phyloP scores from a whole-genome alignment of 1,284 basidiomycete species.

The Sanghuangporus sanghuang region DNA sequence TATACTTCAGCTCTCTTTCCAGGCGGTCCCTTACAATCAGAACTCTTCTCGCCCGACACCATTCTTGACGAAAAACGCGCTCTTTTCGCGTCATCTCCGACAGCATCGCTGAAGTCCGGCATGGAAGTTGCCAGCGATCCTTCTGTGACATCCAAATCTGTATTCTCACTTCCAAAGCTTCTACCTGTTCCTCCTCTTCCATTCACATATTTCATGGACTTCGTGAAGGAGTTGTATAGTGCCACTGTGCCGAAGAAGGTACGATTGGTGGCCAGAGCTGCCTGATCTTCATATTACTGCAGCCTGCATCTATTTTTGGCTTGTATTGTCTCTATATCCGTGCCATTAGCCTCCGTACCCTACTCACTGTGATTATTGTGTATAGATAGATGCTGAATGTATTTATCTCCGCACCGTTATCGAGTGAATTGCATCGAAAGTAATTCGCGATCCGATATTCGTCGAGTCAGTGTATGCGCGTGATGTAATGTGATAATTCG shows the following conservation, averaged over 20 bases:
- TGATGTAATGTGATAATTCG: background rate
- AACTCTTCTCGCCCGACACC: background rate
- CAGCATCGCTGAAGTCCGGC: background rate
- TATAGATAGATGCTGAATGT: background rate
- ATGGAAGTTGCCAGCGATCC: conserved; percentile 4
- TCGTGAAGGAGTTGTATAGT: conserved; percentile 11
- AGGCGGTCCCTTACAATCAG: conserved; percentile 18
- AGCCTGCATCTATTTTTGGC: background rate
- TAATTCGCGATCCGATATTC: background rate
- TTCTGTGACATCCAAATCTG: conserved; percentile 1
- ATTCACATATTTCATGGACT: conserved; percentile 8
- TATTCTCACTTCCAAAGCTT: conserved; percentile 8
- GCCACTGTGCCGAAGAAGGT: conserved; percentile 3
- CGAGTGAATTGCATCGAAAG: background rate
- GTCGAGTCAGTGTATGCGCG: background rate
- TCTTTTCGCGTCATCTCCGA: background rate
- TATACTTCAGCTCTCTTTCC: conserved; percentile 30
- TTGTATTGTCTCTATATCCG: background rate
- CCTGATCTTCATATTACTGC: background rate
- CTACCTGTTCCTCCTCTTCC: conserved; percentile 1
- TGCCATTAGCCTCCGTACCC: background rate
- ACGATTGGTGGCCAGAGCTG: background rate
- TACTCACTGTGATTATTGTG: background rate
- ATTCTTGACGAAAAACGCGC: conserved; percentile 1
- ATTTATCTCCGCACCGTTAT: background rate